Conservation (phyloP, 805 yeast species). For the Hanseniaspora thailandica region DNA sequence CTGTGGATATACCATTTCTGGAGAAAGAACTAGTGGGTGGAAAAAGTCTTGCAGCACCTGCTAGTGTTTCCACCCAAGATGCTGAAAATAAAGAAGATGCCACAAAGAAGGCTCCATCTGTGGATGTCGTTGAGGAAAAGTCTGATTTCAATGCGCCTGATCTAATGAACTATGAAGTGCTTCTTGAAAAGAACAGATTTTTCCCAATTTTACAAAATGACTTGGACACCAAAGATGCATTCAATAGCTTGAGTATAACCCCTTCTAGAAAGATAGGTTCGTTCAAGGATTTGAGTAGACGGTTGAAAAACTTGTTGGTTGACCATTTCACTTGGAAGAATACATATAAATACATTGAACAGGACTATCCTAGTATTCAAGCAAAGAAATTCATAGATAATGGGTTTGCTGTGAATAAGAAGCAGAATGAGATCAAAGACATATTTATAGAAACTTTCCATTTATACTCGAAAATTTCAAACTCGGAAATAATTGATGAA, state of each 20-base stretch:
- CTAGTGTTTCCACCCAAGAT: not conserved
- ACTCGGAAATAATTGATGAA: slow-evolving; percentile 35
- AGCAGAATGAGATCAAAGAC: slow-evolving; percentile 27
- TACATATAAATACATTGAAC: slow-evolving; percentile 11
- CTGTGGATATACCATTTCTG: not conserved
- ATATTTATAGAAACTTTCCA: slow-evolving; percentile 37
- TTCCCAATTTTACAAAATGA: slow-evolving; percentile 29
- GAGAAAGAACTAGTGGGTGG: not conserved
- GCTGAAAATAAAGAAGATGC: not conserved
- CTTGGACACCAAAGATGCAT: slow-evolving; percentile 12
- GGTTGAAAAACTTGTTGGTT: slow-evolving; percentile 23
- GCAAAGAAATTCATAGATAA: slow-evolving; percentile 24
- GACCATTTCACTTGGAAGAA: slow-evolving; percentile 23
- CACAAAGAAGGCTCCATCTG: not conserved
- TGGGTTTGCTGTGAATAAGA: slow-evolving; percentile 22
- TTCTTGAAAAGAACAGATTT: slow-evolving; percentile 30
- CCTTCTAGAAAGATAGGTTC: slow-evolving; percentile 19
- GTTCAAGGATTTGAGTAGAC: slow-evolving; percentile 17
- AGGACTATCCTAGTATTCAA: slow-evolving; percentile 26
- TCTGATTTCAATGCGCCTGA: slow-evolving; percentile 8
- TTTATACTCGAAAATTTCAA: slow-evolving; percentile 32
- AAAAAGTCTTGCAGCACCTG: not conserved
- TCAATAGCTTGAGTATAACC: slow-evolving; percentile 16
- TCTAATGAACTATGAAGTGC: slow-evolving; percentile 20
- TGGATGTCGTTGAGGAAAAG: not conserved